phyloP scores from a whole-genome alignment of 495 filamentous ascomycete genomes.

The Annulohypoxylon maeteangense region DNA sequence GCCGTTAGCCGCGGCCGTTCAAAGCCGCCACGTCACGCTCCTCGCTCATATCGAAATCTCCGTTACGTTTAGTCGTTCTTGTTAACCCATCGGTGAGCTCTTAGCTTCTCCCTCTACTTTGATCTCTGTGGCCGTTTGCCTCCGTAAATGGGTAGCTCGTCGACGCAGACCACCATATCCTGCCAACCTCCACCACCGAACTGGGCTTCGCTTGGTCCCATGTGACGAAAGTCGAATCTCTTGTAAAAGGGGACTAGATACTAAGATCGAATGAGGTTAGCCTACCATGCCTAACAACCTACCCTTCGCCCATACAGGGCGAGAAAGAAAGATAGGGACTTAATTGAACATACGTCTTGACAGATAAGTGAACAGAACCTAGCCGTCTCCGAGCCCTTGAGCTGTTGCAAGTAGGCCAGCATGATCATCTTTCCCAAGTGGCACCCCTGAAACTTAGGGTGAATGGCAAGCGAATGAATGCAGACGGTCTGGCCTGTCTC shows the following conservation, averaged over 20 bases:
- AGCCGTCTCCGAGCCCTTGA: slow-evolving; percentile 68
- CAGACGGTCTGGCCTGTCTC: slow-evolving; percentile 78
- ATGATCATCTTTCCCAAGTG: slow-evolving; percentile 81
- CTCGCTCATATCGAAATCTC: not conserved
- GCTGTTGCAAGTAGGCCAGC: slow-evolving; percentile 77
- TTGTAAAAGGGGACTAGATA: slow-evolving; percentile 79
- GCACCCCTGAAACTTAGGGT: slow-evolving; percentile 76
- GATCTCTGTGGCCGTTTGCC: not conserved
- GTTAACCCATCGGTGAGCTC: not conserved
- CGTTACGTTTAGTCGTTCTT: not conserved
- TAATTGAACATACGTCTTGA: slow-evolving; percentile 66
- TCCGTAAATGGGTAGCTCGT: slow-evolving; percentile 8
- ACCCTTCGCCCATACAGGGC: not conserved
- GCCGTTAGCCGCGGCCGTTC: not conserved
- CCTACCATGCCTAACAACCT: not conserved
- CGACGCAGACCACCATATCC: slow-evolving; percentile 65
- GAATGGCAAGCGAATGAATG: slow-evolving; percentile 83
- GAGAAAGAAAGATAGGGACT: not conserved
- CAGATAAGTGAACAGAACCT: slow-evolving; percentile 81
- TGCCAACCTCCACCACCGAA: slow-evolving; percentile 87
- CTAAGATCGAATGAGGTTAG: slow-evolving; percentile 40
- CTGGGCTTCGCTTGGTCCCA: slow-evolving; percentile 69
- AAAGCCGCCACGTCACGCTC: slow-evolving; percentile 7
- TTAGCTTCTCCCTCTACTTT: not conserved
- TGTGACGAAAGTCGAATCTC: slow-evolving; percentile 74